Conservation (phyloP, 495 filamentous ascomycete genomes). For the Neurospora africana region DNA sequence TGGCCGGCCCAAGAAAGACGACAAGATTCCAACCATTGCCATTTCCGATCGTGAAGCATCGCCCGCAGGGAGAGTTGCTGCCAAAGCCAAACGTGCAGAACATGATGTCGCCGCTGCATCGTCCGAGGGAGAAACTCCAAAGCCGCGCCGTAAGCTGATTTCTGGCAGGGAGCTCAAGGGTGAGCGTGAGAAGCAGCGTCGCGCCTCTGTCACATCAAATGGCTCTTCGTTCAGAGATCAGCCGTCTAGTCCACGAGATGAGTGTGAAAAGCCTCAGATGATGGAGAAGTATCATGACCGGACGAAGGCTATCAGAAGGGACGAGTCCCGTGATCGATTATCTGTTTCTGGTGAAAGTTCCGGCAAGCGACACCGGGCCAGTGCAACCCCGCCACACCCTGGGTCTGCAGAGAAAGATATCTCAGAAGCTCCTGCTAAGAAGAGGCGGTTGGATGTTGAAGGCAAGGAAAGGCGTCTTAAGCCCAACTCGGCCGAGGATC, state of each 20-base stretch:
- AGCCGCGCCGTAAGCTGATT: conserved; percentile 49
- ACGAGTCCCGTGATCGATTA: conserved; percentile 45
- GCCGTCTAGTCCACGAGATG: conserved; percentile 33
- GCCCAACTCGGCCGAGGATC: conserved; percentile 30
- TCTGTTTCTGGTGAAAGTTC: conserved; percentile 36
- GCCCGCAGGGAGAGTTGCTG: conserved; percentile 28
- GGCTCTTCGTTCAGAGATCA: conserved; percentile 29
- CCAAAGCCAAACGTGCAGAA: conserved; percentile 37
- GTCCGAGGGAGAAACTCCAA: conserved; percentile 42
- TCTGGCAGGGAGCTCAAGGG: conserved; percentile 49
- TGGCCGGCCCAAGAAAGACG: conserved; percentile 39
- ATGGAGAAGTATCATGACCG: conserved; percentile 39
- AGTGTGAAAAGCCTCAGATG: conserved; percentile 27
- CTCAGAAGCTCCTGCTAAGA: conserved; percentile 42
- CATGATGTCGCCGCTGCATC: conserved; percentile 35
- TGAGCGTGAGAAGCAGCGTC: conserved; percentile 42
- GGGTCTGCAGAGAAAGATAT: conserved; percentile 42
- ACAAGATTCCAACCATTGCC: conserved; percentile 31
- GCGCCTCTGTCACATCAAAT: conserved; percentile 38
- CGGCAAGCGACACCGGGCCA: conserved; percentile 56
- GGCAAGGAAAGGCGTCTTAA: conserved; percentile 32
- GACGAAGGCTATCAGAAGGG: conserved; percentile 40
- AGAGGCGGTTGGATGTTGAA: conserved; percentile 37
- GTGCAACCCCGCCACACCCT: conserved; percentile 55
- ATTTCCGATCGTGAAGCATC: conserved; percentile 45